Conservation (phyloP, 2,329 filamentous ascomycete genomes). For the Epichloe sp. region DNA sequence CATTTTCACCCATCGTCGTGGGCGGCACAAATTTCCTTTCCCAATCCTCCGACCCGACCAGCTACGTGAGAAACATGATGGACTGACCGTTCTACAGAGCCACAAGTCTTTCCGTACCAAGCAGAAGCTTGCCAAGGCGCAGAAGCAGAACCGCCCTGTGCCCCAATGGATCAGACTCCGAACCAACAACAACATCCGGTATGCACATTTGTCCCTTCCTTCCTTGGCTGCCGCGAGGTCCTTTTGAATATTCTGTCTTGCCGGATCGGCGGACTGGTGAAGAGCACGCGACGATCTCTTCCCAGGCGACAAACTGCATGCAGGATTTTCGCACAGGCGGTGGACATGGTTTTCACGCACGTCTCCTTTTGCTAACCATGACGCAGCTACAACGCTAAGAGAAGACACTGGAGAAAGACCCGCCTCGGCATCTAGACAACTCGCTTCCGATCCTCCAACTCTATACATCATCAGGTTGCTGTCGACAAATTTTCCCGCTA, state of each 20-base stretch:
- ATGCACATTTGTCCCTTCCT: conserved; percentile 29
- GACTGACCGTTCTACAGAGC: conserved; percentile 46
- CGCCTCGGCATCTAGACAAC: conserved; percentile 88
- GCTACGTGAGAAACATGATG: background rate
- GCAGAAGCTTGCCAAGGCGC: conserved; percentile 99
- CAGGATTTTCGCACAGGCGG: too few species aligned
- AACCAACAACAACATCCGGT: conserved; percentile 99
- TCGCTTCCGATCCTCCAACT: conserved; percentile 19
- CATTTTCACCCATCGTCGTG: background rate
- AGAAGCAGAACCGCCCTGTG: conserved; percentile 99
- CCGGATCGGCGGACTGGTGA: too few species aligned
- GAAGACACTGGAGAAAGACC: conserved; percentile 99
- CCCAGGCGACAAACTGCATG: too few species aligned
- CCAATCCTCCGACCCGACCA: background rate
- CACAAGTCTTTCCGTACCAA: conserved; percentile 99
- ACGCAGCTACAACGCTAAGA: conserved; percentile 96
- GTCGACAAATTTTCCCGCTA: background rate
- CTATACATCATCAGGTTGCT: conserved; percentile 1
- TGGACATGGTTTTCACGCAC: background rate
- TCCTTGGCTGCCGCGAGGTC: background rate
- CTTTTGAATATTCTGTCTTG: background rate
- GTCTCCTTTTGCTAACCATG: conserved; percentile 8
- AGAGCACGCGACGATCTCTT: too few species aligned
- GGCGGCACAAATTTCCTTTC: background rate
- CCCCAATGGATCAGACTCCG: conserved; percentile 99